Evolutionary conservation across 345 rosid species (phyloP).

Genomic region (Euphorbia peplus): DNA sequence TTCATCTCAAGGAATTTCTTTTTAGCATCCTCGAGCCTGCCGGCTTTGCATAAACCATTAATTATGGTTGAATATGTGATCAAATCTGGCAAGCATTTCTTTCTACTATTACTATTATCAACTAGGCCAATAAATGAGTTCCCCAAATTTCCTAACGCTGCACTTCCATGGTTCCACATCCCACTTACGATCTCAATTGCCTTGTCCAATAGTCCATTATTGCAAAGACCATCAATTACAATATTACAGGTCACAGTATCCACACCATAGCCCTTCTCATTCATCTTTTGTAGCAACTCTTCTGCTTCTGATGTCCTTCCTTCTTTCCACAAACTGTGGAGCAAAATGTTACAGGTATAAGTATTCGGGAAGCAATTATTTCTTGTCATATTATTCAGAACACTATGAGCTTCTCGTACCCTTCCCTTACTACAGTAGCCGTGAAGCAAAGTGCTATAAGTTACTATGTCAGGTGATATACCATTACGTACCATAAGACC

Average conservation of each 20-base stretch:
- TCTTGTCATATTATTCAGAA: conserved; percentile 73
- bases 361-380: conserved; percentile 63
- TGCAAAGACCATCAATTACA: conserved; percentile 80
- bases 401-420: conserved; percentile 50
- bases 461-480: conserved; percentile 67
- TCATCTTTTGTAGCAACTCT: conserved; percentile 77
- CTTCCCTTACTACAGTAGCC: conserved; percentile 72
- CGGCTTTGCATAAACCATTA: conserved; percentile 72
- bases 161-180: conserved; percentile 86
- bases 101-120: conserved; percentile 52
- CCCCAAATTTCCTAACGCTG: conserved; percentile 84
- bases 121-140: conserved; percentile 70
- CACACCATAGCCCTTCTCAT: conserved; percentile 66
- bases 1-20: conserved; percentile 72
- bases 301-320: conserved; percentile 78
- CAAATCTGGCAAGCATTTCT: conserved; percentile 72
- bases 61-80: conserved; percentile 75
- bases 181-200: conserved; percentile 75
- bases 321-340: conserved; percentile 77
- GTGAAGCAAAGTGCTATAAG: conserved; percentile 67
- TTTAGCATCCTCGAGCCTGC: conserved; percentile 81
- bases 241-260: conserved; percentile 92
- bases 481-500: conserved; percentile 55
- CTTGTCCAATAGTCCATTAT: conserved; percentile 69
- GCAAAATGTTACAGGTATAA: conserved; percentile 78